Evolutionary conservation across 208 protist genomes (phyloP).

Genomic region (Acanthamoeba royreba): DNA sequence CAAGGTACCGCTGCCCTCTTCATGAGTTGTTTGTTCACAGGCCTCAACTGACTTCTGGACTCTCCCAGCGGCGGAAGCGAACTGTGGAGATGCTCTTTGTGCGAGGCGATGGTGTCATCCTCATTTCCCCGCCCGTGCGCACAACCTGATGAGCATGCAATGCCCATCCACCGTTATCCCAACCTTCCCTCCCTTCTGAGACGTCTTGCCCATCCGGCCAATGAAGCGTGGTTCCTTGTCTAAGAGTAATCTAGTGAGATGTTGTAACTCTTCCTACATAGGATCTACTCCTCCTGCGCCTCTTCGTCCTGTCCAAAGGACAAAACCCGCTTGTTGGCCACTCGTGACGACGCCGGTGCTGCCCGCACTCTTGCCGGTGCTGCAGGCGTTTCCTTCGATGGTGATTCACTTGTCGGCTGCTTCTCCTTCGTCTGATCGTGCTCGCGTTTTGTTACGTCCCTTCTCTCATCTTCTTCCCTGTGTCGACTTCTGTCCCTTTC

Average conservation of each 20-base stretch:
- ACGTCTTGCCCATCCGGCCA: too few species aligned
- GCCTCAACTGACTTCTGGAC: background rate
- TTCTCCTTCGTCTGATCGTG: background rate
- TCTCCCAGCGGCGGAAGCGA: slow-evolving; percentile 67
- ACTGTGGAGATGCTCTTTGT: slow-evolving; percentile 87
- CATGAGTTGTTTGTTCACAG: background rate
- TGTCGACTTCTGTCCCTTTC: too few species aligned
- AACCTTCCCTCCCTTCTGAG: too few species aligned
- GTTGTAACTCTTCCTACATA: too few species aligned
- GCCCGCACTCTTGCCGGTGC: background rate
- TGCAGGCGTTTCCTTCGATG: background rate
- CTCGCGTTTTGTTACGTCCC: too few species aligned
- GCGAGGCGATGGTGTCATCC: slow-evolving; percentile 87
- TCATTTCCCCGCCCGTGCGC: slow-evolving; percentile 83
- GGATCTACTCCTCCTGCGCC: too few species aligned
- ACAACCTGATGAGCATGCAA: too few species aligned
- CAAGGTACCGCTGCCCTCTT: slow-evolving; percentile 64
- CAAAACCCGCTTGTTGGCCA: background rate
- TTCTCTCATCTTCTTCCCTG: too few species aligned
- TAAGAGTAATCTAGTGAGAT: too few species aligned
- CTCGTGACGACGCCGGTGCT: background rate
- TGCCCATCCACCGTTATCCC: too few species aligned
- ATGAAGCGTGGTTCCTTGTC: too few species aligned
- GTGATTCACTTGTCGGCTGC: background rate
- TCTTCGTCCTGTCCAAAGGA: background rate